phyloP scores from a whole-genome alignment of 2,329 filamentous ascomycete species.

The Metarhizium anisopliae region DNA sequence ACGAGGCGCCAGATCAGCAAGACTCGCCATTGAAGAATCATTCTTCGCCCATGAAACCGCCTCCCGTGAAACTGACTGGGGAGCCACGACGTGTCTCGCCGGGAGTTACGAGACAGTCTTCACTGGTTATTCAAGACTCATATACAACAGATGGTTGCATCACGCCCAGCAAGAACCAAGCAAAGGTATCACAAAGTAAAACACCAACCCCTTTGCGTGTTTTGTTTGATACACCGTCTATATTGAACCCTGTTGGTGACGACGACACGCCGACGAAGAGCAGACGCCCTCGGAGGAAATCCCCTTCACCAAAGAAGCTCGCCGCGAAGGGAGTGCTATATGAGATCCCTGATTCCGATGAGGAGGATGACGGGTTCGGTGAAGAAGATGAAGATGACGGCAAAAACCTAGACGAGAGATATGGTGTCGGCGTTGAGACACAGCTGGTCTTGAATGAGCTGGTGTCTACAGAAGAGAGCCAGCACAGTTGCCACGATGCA shows the following conservation, averaged over 20 bases:
- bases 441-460: constrained; percentile 25
- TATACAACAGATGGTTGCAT: constrained; percentile 28
- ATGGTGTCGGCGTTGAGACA: constrained; percentile 23
- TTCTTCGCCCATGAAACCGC: constrained; percentile 4
- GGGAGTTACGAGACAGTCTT: constrained; percentile 11
- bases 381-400: constrained; percentile 6
- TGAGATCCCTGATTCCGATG: constrained; percentile 44
- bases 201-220: not conserved
- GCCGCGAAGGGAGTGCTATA: not conserved
- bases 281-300: too few relatives aligned
- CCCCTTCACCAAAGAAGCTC: constrained; percentile 3
- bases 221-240: not conserved
- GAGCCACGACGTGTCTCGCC: constrained; percentile 11
- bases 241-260: not conserved
- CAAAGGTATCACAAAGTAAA: constrained; percentile 2
- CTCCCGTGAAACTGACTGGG: constrained; percentile 13
- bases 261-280: constrained; percentile 11
- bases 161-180: constrained; percentile 14
- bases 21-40: constrained; percentile 28
- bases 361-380: constrained; percentile 19
- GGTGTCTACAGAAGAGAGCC: constrained; percentile 16
- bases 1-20: constrained; percentile 23
- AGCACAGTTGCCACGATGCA: constrained; percentile 7
- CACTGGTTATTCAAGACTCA: constrained; percentile 36
- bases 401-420: constrained; percentile 9